Conservation (phyloP, 2,329 filamentous ascomycete genomes). For the Rhynchosporium graminicola region DNA sequence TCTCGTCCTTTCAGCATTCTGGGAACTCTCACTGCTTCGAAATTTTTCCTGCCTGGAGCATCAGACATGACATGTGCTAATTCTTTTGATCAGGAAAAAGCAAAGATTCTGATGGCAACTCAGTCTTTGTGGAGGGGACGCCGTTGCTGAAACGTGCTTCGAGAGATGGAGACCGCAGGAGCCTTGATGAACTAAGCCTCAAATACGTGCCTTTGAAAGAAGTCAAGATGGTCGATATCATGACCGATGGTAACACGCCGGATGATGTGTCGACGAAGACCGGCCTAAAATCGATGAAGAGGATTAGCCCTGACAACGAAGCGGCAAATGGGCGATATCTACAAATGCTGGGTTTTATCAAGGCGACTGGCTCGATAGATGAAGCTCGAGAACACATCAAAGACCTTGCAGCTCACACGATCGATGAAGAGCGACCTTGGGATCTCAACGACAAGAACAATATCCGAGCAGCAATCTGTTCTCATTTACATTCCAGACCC, state of each 20-base stretch:
- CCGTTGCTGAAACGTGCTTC: constrained; percentile 48
- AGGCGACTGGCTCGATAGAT: constrained; percentile 44
- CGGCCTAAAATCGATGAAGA: constrained; percentile 45
- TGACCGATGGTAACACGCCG: constrained; percentile 45
- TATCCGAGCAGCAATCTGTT: constrained; percentile 51
- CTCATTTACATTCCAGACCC: constrained; percentile 49
- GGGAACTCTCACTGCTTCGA: too few species aligned
- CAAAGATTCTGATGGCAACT: constrained; percentile 44
- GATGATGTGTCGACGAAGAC: constrained; percentile 42
- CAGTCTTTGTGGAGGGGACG: constrained; percentile 47
- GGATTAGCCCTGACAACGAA: constrained; percentile 48
- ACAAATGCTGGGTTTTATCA: constrained; percentile 45
- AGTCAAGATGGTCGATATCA: constrained; percentile 36
- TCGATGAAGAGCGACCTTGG: constrained; percentile 39
- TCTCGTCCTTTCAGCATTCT: too few species aligned
- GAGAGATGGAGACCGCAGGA: constrained; percentile 34
- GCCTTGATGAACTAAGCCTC: constrained; percentile 13
- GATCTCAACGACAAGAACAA: constrained; percentile 45
- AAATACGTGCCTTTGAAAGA: constrained; percentile 12
- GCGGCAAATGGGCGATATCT: constrained; percentile 47
- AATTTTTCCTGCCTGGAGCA: too few species aligned
- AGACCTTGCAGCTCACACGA: constrained; percentile 18
- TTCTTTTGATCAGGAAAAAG: constrained; percentile 26
- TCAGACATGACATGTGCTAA: too few species aligned
- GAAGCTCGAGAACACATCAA: constrained; percentile 41